These are phyloP conservation scores for Moricandia arvensis DNA, from an alignment of 345 rosid genomes.

Conservation along the genomic window DNA sequence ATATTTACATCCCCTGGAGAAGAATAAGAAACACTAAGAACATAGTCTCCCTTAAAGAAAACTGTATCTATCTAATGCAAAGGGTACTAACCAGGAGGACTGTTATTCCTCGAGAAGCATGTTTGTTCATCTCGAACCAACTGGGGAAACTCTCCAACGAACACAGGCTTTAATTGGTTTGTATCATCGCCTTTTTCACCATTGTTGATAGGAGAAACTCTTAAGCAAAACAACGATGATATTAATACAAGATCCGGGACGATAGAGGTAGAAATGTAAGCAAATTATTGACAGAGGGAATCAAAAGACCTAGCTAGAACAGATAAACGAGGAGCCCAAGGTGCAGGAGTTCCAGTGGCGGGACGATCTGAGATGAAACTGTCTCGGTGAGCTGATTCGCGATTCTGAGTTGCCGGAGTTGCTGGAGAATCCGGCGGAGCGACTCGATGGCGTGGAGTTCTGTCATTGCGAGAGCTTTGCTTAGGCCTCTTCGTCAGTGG, in stretches of 20 bases:
- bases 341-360: conserved; percentile 78
- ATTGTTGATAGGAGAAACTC: conserved; percentile 52
- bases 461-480: conserved; percentile 45
- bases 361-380: conserved; percentile 60
- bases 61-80: neutral
- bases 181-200: conserved; percentile 47
- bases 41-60: conserved; percentile 8
- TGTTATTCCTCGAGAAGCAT: conserved; percentile 42
- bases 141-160: conserved; percentile 85
- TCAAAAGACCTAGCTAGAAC: conserved; percentile 73
- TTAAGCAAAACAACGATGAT: conserved; percentile 25
- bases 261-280: neutral
- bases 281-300: neutral
- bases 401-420: conserved; percentile 51
- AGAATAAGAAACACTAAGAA: conserved; percentile 25
- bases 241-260: conserved; percentile 10
- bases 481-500: conserved; percentile 58
- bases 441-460: conserved; percentile 33
- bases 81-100: conserved; percentile 54
- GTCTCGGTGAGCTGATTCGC: conserved; percentile 30
- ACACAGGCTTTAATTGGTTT: conserved; percentile 77
- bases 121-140: conserved; percentile 69
- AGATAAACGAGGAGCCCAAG: conserved; percentile 90
- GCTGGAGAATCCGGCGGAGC: conserved; percentile 50
- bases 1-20: conserved; percentile 51